Conservation (phyloP, 495 filamentous ascomycete species). For the Polyplosphaeria fusca region DNA sequence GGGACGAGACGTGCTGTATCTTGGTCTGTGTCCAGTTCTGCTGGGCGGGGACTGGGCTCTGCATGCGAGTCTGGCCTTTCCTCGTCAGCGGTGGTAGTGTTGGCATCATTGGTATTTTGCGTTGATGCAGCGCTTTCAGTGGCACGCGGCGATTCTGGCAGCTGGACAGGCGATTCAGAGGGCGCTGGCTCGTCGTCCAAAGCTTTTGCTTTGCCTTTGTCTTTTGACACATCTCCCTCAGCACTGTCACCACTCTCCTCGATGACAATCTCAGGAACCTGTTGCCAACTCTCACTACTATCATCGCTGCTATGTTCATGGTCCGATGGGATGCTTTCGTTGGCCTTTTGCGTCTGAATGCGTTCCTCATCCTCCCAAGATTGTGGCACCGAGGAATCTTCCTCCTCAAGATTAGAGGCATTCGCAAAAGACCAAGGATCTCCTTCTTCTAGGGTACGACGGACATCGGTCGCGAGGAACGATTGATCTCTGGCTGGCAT, state of each 20-base stretch:
- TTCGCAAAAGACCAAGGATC: constrained; percentile 23
- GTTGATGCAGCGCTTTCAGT: not conserved
- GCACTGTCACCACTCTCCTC: constrained; percentile 11
- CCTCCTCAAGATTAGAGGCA: not conserved
- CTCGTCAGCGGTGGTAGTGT: not conserved
- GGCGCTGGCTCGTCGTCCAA: not conserved
- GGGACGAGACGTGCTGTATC: constrained; percentile 4
- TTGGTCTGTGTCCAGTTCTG: not conserved
- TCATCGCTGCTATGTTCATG: constrained; percentile 30
- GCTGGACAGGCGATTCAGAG: not conserved
- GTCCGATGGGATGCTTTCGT: constrained; percentile 4
- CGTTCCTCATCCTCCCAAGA: not conserved
- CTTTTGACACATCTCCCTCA: not conserved
- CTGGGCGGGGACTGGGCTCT: not conserved
- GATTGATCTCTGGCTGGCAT: constrained; percentile 39
- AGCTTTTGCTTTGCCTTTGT: constrained; percentile 22
- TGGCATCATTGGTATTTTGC: not conserved
- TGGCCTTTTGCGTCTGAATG: too few relatives aligned
- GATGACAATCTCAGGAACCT: constrained; percentile 13
- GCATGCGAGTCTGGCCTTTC: not conserved
- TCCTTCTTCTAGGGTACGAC: constrained; percentile 38
- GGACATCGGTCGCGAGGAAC: constrained; percentile 39
- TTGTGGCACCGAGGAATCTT: not conserved
- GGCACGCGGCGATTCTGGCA: not conserved
- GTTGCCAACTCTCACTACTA: constrained; percentile 35